phyloP scores from a whole-genome alignment of 2,329 filamentous ascomycete species.

The Canariomyces notabilis region DNA sequence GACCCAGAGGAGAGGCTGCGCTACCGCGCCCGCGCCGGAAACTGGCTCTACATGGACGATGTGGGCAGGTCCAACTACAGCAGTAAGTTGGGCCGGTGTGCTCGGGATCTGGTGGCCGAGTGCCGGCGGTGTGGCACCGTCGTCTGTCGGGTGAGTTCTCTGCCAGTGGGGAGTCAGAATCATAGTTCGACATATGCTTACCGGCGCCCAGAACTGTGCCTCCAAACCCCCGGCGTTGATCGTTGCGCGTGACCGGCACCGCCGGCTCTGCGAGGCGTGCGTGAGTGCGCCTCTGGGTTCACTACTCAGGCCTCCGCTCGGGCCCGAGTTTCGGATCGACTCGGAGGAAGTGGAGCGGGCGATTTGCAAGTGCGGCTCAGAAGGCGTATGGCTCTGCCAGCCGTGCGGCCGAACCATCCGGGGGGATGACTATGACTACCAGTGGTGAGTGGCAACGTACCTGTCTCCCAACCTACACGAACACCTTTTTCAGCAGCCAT shows the following conservation, averaged over 20 bases:
- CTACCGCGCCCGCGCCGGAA: constrained; percentile 52
- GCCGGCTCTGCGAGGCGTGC: constrained; percentile 74
- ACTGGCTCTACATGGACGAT: constrained; percentile 57
- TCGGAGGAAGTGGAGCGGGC: constrained; percentile 52
- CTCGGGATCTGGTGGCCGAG: constrained; percentile 78
- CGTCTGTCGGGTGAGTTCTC: constrained; percentile 69
- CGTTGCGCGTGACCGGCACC: constrained; percentile 68
- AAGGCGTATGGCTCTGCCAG: constrained; percentile 77
- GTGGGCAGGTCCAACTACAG: constrained; percentile 40
- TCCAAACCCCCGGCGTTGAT: constrained; percentile 71
- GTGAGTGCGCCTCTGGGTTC: constrained; percentile 62
- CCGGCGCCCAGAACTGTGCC: constrained; percentile 70
- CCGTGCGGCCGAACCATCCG: constrained; percentile 72
- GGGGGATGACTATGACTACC: constrained; percentile 54
- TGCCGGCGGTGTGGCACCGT: constrained; percentile 73
- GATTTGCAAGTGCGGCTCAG: constrained; percentile 48
- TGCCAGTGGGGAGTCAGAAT: too few relatives aligned
- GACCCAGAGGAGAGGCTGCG: constrained; percentile 53
- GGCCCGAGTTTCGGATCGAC: constrained; percentile 44
- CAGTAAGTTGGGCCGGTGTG: constrained; percentile 73
- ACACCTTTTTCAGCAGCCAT: background rate
- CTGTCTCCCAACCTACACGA: background rate
- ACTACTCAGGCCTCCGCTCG: constrained; percentile 43
- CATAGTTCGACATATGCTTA: background rate
- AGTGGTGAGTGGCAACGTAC: constrained; percentile 43